phyloP scores from a whole-genome alignment of 176 grass and related monocot genomes.

The Lolium multiflorum region DNA sequence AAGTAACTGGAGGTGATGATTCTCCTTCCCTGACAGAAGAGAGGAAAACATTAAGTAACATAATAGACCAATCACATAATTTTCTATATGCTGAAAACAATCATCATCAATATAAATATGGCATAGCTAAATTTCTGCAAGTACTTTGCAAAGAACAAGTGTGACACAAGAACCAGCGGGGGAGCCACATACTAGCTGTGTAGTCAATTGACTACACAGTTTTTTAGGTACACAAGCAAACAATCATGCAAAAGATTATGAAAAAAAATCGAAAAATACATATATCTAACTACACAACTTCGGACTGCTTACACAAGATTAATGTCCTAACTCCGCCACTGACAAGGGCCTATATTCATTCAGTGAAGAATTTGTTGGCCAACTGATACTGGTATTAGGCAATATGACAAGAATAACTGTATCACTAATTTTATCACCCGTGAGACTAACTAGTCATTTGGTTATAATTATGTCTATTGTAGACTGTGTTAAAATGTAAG shows the following conservation, averaged over 20 bases:
- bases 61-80: constrained; percentile 1
- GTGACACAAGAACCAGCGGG: too few species aligned
- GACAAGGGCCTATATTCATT: constrained; percentile 6
- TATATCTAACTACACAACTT: too few species aligned
- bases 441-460: constrained; percentile 16
- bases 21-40: constrained; percentile 68
- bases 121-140: neutral
- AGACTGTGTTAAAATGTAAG: constrained; percentile 1
- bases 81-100: constrained; percentile 15
- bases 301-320: too few species aligned
- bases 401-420: constrained; percentile 15
- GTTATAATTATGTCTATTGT: neutral
- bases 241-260: too few species aligned
- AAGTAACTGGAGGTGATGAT: constrained; percentile 69
- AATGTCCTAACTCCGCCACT: too few species aligned
- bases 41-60: constrained; percentile 30
- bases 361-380: neutral
- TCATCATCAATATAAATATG: constrained; percentile 17
- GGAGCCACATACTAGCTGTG: too few species aligned
- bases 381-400: constrained; percentile 7
- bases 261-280: too few species aligned
- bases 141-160: constrained; percentile 19
- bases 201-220: too few species aligned
- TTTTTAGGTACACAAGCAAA: too few species aligned
- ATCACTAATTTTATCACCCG: neutral